Evolutionary conservation across 768 basidiomycete genomes (phyloP), one percentile per base, ranked within the genome.

Genomic region (Favolaschia claudopus): DNA sequence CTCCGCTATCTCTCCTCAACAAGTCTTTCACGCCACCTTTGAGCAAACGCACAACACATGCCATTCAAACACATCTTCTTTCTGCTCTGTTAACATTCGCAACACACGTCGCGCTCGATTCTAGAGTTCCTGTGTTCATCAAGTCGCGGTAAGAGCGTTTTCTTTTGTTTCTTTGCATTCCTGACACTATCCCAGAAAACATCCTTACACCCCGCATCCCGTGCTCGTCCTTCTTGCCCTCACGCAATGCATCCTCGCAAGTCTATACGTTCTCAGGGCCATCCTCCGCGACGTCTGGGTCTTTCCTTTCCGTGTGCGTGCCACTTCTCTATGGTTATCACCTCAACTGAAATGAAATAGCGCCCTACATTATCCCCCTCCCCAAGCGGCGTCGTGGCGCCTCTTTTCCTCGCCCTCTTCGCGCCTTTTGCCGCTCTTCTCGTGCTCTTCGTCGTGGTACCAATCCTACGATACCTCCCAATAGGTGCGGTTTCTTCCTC

Each of bases 121-220:
- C 80, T 15, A 77, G 73, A 36, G 69, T 92, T 7, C 71, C 75
- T 0, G 19, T 91, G 0, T 91, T 92, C 54, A 84, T 89, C 15
- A 87, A 85, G 60, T 91, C 89, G 29, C 87, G 77, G 91, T 89
- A 55, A 33, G 79, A 70, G 6, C 20, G 4, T 13, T 29, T 40
- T 33, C 39, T 55, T 9, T 5, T 37, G 32, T 20, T 25, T n/a
- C 39, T 20, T 19, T 29, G 22, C 10, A 37, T 12, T 46, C n/a
- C 48, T 20, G 34, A 52, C 33, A 57, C 38, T 54, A 27, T 38
- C 54, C 14, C 60, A 91, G 89, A 67, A 91, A 89, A 72, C 89
- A 92, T 58, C 89, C 89, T 0, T 84, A 85, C 62, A 87, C 91
- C 66, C 77, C 92, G 20, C 91, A 91, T 50, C 89, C 89, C 1